Percentiles rank a stretch among this genome's conserved stretches.
phyloP scores from a whole-genome alignment of 179 eudicot species.

The Gypsophila paniculata region DNA sequence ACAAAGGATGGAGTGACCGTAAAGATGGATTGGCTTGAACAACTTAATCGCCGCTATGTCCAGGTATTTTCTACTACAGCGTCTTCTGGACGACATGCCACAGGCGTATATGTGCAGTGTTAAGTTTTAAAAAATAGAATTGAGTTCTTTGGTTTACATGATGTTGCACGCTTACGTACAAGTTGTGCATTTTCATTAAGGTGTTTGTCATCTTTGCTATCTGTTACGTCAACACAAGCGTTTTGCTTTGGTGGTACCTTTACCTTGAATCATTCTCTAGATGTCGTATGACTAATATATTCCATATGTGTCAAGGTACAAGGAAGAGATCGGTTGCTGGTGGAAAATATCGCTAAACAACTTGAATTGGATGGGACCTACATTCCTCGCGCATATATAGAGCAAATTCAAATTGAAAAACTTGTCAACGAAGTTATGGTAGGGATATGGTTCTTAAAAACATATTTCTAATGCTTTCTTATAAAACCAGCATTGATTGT shows the following conservation, averaged over 20 bases:
- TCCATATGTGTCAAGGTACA: conserved; percentile 35
- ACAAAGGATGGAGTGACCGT: conserved; percentile 73
- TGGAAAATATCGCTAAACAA: conserved; percentile 60
- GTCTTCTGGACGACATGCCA: neutral
- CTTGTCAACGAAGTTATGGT: conserved; percentile 88
- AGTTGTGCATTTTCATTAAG: no score
- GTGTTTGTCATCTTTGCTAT: neutral
- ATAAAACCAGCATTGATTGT: conserved; percentile 15
- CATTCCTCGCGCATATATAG: conserved; percentile 79
- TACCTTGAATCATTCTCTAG: neutral
- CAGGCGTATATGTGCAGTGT: neutral
- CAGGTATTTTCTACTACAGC: conserved; percentile 46
- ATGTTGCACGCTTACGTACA: no score
- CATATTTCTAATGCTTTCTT: neutral
- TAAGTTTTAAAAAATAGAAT: no score
- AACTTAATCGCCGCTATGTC: conserved; percentile 73
- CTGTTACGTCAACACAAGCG: neutral
- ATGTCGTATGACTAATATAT: neutral
- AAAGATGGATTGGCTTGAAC: conserved; percentile 88
- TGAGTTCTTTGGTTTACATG: no score
- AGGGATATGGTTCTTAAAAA: conserved; percentile 19
- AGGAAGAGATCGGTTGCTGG: conserved; percentile 75
- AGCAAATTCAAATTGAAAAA: conserved; percentile 87
- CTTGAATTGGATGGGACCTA: conserved; percentile 84
- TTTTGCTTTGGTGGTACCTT: neutral